phyloP scores from a whole-genome alignment of 768 basidiomycete genomes.

The Collybiopsis luxurians region DNA sequence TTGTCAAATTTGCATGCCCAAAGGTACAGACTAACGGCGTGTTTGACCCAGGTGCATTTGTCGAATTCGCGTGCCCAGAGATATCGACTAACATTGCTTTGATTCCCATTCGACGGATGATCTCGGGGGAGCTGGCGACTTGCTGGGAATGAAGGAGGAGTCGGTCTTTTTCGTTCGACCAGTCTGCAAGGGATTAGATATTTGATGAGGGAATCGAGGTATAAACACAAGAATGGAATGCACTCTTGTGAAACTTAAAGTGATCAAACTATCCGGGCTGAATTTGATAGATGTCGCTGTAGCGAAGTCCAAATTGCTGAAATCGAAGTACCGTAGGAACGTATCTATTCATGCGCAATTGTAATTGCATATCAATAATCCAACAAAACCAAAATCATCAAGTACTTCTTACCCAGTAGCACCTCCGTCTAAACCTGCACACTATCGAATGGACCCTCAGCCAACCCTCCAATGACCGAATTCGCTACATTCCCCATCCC shows the following conservation, averaged over 20 bases:
- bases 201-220: too few relatives aligned
- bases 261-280: slow-evolving; percentile 46
- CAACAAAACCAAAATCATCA: too few relatives aligned
- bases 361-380: too few relatives aligned
- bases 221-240: too few relatives aligned
- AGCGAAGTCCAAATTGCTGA: slow-evolving; percentile 43
- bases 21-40: too few relatives aligned
- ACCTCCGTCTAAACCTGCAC: slow-evolving; percentile 53
- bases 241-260: slow-evolving; percentile 46
- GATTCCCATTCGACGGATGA: slow-evolving; percentile 44
- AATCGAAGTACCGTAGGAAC: slow-evolving; percentile 45
- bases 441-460: slow-evolving; percentile 45
- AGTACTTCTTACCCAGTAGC: slow-evolving; percentile 28
- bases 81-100: slow-evolving; percentile 51
- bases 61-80: slow-evolving; percentile 50
- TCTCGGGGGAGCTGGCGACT: slow-evolving; percentile 48
- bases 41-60: slow-evolving; percentile 47
- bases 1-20: too few relatives aligned
- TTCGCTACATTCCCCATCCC: slow-evolving; percentile 39
- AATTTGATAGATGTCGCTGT: slow-evolving; percentile 48
- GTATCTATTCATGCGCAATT: slow-evolving; percentile 30
- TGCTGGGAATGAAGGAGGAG: slow-evolving; percentile 48
- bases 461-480: slow-evolving; percentile 32
- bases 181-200: too few relatives aligned
- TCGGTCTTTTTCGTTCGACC: slow-evolving; percentile 44